Base-by-base conservation (phyloP, 495 filamentous ascomycete species). In the Hyphodiscus hymeniophilus region DNA sequence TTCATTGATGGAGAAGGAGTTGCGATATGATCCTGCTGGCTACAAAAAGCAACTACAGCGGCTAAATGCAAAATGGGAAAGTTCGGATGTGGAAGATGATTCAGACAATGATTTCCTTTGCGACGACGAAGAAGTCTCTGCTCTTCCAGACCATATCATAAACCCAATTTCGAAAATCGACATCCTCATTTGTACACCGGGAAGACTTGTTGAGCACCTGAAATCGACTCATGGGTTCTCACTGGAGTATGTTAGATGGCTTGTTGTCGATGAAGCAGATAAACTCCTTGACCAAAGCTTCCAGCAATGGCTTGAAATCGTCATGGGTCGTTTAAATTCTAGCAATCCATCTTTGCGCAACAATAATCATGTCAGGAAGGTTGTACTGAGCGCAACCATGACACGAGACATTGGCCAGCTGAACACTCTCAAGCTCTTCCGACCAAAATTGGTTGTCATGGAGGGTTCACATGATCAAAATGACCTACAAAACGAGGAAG, bases 181-280 rank as follows among this genome's bases (percentile, higher is more conserved):
- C 59, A 77, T 98, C 46, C 77, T 98, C 11, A 86, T 98, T 30
- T 90, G 84, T 60, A 98, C 92, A 0, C 92, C 92, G 0, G 92
- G 94, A 48, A 76, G 92, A 36, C 73, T 98, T 7, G 88, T 98
- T 20, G 90, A 97, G 58, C 87, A 98, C 66, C 71, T 96, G 45
- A 79, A 81, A 46, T 76, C 81, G 51, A 95, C 92, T 2, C 76
- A 77, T 10, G 86, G 91, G 2, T 94, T 95, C 58, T 78, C 72
- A 3, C 69, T 89, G 40, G 71, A 81, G 28, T 74, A 82, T 63
- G 72, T 92, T 5, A 75, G 82, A 52, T 97, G 88, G 89, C 72
- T 91, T 16, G 78, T 94, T 16, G 85, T 97, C 24, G 92, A 98
- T 58, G 92, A 98, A 66, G 92, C 90, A 0, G 92, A 97, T 64